phyloP scores from a whole-genome alignment of 495 filamentous ascomycete genomes.

The Penicillium maclennaniae region DNA sequence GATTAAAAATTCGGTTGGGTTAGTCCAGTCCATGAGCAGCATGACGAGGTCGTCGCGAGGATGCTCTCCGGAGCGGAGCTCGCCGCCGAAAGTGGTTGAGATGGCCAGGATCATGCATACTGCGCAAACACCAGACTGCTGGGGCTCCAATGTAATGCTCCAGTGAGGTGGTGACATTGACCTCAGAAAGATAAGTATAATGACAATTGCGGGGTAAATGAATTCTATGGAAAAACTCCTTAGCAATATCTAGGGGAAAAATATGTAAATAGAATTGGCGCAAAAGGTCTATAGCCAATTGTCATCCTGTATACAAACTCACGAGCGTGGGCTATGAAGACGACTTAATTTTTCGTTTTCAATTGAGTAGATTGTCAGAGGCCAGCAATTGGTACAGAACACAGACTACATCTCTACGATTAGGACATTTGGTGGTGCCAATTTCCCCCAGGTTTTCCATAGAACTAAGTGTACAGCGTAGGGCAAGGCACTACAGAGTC shows the following conservation, averaged over 20 bases:
- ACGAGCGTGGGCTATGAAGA: too few relatives aligned
- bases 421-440: background rate
- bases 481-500: slow-evolving; percentile 1
- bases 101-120: slow-evolving; percentile 8
- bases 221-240: background rate
- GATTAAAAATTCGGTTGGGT: slow-evolving; percentile 5
- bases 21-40: slow-evolving; percentile 3
- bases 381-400: background rate
- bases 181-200: background rate
- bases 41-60: background rate
- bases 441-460: slow-evolving; percentile 8
- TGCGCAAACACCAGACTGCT: slow-evolving; percentile 10
- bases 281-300: too few relatives aligned
- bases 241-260: too few relatives aligned
- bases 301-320: too few relatives aligned
- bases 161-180: background rate
- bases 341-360: too few relatives aligned
- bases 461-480: slow-evolving; percentile 12
- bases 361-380: too few relatives aligned
- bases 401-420: too few relatives aligned
- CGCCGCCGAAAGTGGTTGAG: slow-evolving; percentile 7
- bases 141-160: background rate
- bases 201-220: background rate
- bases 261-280: background rate
- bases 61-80: slow-evolving; percentile 15